A percentile compares a stretch with the other conserved stretches of the same genome.
Evolutionary conservation across 208 protist species (phyloP).

Genomic region (Leptomonas pyrrhocoris): DNA sequence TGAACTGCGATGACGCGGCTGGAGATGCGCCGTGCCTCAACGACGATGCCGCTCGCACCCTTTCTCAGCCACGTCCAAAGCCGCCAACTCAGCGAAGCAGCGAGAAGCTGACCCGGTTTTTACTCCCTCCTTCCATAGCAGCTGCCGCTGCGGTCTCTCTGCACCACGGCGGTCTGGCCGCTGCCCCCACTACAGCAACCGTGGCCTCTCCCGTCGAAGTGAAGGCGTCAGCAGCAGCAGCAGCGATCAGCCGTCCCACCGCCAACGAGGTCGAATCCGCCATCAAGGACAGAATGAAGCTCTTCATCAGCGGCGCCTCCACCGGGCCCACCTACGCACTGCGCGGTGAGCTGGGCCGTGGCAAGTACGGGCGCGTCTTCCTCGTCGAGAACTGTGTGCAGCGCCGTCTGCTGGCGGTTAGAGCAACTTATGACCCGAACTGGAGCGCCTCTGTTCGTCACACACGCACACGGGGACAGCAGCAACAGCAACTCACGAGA

Average conservation of each 20-base stretch:
- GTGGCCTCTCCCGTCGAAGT: not conserved
- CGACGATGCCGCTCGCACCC: not conserved
- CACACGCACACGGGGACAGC: slow-evolving; percentile 11
- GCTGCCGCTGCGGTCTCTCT: not conserved
- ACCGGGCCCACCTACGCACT: slow-evolving; percentile 22
- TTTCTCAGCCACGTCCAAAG: not conserved
- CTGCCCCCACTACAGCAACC: not conserved
- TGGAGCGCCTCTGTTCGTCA: slow-evolving; percentile 20
- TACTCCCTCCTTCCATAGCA: not conserved
- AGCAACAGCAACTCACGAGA: slow-evolving; percentile 4
- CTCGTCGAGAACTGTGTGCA: slow-evolving; percentile 31
- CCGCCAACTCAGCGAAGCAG: no score
- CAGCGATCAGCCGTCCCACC: not conserved
- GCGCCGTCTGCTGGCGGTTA: slow-evolving; percentile 31
- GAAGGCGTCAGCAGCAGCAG: not conserved
- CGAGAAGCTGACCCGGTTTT: not conserved
- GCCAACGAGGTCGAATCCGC: not conserved
- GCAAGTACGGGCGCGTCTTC: slow-evolving; percentile 32
- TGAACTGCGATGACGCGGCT: not conserved
- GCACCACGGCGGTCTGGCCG: no score
- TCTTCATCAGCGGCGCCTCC: slow-evolving; percentile 17
- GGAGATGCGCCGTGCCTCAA: not conserved
- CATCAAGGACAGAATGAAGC: slow-evolving; percentile 5
- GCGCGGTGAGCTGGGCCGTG: slow-evolving; percentile 29
- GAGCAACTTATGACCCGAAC: slow-evolving; percentile 28